Percentiles rank a stretch among this genome's conserved stretches.
phyloP scores from a whole-genome alignment of 2,329 filamentous ascomycete genomes.

The Gaeumannomyces tritici region DNA sequence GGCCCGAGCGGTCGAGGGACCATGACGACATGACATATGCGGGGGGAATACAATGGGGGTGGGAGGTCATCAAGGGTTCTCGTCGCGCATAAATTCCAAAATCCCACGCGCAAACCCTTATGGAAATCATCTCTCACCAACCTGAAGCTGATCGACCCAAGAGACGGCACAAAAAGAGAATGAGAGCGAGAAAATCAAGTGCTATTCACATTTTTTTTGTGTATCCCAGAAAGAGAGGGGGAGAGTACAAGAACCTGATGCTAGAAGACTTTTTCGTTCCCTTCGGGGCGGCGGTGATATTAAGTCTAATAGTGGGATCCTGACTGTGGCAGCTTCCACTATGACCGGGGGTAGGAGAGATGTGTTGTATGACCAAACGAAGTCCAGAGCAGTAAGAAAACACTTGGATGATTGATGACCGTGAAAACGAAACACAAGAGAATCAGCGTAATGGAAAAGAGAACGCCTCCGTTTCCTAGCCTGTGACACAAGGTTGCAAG shows the following conservation, averaged over 20 bases:
- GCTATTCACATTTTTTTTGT: constrained; percentile 1
- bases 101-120: background rate
- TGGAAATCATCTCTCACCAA: background rate
- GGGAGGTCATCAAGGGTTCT: background rate
- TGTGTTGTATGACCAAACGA: background rate
- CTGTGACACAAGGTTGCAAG: background rate
- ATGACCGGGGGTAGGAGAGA: background rate
- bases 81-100: background rate
- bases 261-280: background rate
- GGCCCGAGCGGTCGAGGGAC: background rate
- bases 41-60: background rate
- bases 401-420: background rate
- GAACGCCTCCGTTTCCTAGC: constrained; percentile 6
- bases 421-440: background rate
- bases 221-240: background rate
- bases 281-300: background rate
- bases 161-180: background rate
- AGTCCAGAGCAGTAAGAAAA: background rate
- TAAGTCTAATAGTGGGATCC: background rate
- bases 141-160: background rate
- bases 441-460: constrained; percentile 1
- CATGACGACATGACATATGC: background rate
- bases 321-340: background rate
- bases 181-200: background rate
- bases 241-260: background rate